Evolutionary conservation across 192 early-diverging fungal species (phyloP).

Genomic region (Coemansia reversa): DNA sequence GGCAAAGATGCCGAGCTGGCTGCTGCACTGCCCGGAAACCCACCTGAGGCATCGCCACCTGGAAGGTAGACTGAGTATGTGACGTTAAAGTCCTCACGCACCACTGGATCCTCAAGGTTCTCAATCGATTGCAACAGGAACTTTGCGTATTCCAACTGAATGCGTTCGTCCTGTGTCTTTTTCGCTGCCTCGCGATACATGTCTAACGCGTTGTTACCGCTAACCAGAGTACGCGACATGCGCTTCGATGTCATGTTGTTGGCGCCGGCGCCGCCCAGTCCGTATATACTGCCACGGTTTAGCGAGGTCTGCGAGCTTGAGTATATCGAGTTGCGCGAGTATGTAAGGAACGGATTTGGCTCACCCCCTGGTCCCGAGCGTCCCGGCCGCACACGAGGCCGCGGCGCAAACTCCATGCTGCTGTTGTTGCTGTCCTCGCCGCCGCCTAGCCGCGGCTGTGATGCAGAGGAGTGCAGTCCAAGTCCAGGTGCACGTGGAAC

Average conservation of each 20-base stretch:
- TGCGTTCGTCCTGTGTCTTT: constrained; percentile 70
- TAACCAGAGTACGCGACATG: constrained; percentile 54
- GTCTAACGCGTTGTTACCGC: constrained; percentile 55
- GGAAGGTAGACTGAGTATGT: constrained; percentile 55
- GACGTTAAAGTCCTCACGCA: constrained; percentile 50
- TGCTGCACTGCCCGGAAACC: constrained; percentile 23
- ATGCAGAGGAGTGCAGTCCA: constrained; percentile 41
- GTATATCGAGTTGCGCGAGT: constrained; percentile 56
- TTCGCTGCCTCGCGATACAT: constrained; percentile 75
- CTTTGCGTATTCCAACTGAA: constrained; percentile 75
- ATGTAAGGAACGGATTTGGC: constrained; percentile 51
- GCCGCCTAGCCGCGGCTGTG: constrained; percentile 37
- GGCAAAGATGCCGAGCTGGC: constrained; percentile 50
- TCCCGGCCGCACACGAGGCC: constrained; percentile 41
- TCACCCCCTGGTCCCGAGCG: constrained; percentile 34
- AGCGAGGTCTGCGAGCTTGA: constrained; percentile 55
- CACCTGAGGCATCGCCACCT: constrained; percentile 25
- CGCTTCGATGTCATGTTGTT: constrained; percentile 30
- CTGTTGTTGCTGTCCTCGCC: constrained; percentile 10
- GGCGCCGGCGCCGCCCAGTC: constrained; percentile 15
- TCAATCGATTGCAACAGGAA: constrained; percentile 71
- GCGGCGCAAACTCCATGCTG: constrained; percentile 31
- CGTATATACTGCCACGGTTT: constrained; percentile 45
- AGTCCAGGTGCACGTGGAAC: constrained; percentile 18
- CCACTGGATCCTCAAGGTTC: constrained; percentile 47